Conservation (phyloP, 768 basidiomycete genomes). For the Pulveroboletus sp. region DNA sequence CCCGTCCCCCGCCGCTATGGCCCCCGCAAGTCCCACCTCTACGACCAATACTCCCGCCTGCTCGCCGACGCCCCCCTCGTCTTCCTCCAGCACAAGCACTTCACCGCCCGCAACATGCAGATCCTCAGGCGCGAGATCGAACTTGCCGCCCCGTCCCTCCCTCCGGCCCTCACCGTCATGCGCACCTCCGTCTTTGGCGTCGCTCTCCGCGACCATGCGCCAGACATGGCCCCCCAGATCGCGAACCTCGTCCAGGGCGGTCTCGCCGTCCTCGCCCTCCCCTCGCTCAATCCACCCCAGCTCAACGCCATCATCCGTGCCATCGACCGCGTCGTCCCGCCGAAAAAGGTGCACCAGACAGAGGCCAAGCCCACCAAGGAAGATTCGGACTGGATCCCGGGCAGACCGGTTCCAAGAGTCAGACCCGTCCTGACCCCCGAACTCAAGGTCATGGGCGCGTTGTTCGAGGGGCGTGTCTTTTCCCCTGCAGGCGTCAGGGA, state of each 20-base stretch:
- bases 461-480: conserved; percentile 75
- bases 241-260: conserved; percentile 54
- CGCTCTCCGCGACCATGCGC: conserved; percentile 58
- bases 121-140: conserved; percentile 67
- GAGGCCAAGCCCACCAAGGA: conserved; percentile 46
- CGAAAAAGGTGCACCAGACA: conserved; percentile 50
- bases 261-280: conserved; percentile 61
- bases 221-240: conserved; percentile 47
- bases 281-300: conserved; percentile 68
- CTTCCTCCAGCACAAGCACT: conserved; percentile 75
- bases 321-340: conserved; percentile 63
- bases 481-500: conserved; percentile 53
- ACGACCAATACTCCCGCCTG: conserved; percentile 73
- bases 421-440: conserved; percentile 57
- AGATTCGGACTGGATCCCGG: conserved; percentile 60
- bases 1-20: conserved; percentile 63
- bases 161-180: conserved; percentile 63
- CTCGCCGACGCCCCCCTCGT: conserved; percentile 64
- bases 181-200: conserved; percentile 79
- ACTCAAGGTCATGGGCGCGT: conserved; percentile 68
- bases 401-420: conserved; percentile 60
- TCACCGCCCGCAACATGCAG: conserved; percentile 62
- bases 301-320: conserved; percentile 62
- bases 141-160: conserved; percentile 38
- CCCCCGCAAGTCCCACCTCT: conserved; percentile 77